These are phyloP conservation scores for Emericellopsis atlantica DNA, from an alignment of 2,329 filamentous ascomycete genomes.

Conservation along the genomic window DNA sequence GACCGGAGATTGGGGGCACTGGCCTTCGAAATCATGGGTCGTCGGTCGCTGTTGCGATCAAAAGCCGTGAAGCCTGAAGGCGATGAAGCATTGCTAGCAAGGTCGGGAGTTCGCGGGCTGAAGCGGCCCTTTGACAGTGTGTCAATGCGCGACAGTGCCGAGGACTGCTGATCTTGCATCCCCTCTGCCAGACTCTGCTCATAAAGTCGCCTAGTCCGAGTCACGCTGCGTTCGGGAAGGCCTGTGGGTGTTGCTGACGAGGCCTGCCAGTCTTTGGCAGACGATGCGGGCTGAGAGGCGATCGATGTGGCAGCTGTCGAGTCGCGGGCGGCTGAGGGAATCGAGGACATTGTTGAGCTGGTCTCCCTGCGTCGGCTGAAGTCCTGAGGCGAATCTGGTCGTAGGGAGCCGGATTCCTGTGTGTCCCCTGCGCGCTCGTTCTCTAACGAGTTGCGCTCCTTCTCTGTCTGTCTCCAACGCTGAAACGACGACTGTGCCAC, in stretches of 20 bases:
- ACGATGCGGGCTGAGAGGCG: constrained; percentile 50
- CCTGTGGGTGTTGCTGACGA: constrained; percentile 12
- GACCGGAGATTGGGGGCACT: constrained; percentile 60
- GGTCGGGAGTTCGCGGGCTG: constrained; percentile 36
- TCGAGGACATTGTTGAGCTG: constrained; percentile 69
- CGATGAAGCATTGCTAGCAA: constrained; percentile 29
- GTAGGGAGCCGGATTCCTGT: constrained; percentile 20
- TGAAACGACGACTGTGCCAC: constrained; percentile 75
- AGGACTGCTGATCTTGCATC: constrained; percentile 66
- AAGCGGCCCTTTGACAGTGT: constrained; percentile 55
- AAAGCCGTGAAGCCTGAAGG: constrained; percentile 27
- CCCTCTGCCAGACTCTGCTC: constrained; percentile 73
- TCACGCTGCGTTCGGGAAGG: constrained; percentile 49
- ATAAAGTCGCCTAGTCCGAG: constrained; percentile 65
- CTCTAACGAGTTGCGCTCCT: constrained; percentile 34
- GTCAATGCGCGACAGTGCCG: constrained; percentile 67
- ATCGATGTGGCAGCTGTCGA: constrained; percentile 86
- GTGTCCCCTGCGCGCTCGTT: constrained; percentile 22
- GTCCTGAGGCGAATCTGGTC: constrained; percentile 16
- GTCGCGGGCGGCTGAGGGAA: constrained; percentile 53
- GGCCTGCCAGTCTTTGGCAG: constrained; percentile 37
- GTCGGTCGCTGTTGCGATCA: constrained; percentile 33
- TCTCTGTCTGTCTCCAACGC: constrained; percentile 52
- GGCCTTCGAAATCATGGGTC: constrained; percentile 34
- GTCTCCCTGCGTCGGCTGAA: constrained; percentile 73